phyloP scores from a whole-genome alignment of 441 rosid species.

The Isatis lusitanica region DNA sequence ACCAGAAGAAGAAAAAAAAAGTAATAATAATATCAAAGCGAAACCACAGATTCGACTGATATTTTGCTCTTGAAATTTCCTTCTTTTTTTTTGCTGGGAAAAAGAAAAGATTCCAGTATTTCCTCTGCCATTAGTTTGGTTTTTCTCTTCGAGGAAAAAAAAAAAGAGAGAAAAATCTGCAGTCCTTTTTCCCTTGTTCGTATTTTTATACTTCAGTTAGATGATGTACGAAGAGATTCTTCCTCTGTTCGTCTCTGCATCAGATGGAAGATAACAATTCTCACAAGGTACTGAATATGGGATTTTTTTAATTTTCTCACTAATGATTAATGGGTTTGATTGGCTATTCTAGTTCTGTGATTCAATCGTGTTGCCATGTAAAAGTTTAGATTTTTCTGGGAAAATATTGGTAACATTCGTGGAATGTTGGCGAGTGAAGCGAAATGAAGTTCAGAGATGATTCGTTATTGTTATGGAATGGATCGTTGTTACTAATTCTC shows the following conservation, averaged over 20 bases:
- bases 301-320: not conserved
- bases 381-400: not conserved
- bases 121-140: slow-evolving; percentile 32
- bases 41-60: slow-evolving; percentile 29
- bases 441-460: too few relatives aligned
- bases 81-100: not conserved
- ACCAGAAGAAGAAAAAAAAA: not conserved
- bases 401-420: not conserved
- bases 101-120: not conserved
- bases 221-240: slow-evolving; percentile 44
- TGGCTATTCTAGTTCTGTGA: not conserved
- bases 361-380: not conserved
- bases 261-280: slow-evolving; percentile 52
- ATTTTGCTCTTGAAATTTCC: not conserved
- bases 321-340: slow-evolving; percentile 1
- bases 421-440: too few relatives aligned
- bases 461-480: too few relatives aligned
- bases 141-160: not conserved
- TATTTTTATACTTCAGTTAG: slow-evolving; percentile 21
- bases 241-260: slow-evolving; percentile 29
- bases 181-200: not conserved
- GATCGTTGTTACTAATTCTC: not conserved
- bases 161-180: not conserved
- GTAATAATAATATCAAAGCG: not conserved
- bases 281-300: slow-evolving; percentile 48